Conservation (phyloP, 768 basidiomycete genomes). For the Brasilioporus rufonigricans region DNA sequence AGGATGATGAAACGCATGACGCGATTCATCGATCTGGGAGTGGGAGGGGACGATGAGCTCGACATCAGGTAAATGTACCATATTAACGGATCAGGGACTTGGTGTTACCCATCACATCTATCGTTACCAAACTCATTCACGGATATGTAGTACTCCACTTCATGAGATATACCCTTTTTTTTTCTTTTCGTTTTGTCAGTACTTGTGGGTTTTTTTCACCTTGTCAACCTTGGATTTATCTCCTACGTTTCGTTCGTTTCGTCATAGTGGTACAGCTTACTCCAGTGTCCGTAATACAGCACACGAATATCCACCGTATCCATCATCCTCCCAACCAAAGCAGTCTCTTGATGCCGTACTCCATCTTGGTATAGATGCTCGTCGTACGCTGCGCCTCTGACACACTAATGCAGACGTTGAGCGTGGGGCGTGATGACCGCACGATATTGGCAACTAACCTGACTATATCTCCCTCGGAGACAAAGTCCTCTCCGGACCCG, state of each 20-base stretch:
- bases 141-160: constrained; percentile 20
- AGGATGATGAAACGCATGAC: constrained; percentile 77
- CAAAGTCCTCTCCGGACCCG: constrained; percentile 41
- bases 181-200: constrained; percentile 18
- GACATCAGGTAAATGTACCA: constrained; percentile 32
- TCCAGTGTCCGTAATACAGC: constrained; percentile 10
- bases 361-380: constrained; percentile 87
- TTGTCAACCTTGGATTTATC: constrained; percentile 6
- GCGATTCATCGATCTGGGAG: constrained; percentile 70
- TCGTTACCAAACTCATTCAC: constrained; percentile 16
- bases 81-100: constrained; percentile 18
- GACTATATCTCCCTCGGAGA: constrained; percentile 72
- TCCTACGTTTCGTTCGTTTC: constrained; percentile 1
- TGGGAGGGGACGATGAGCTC: constrained; percentile 26
- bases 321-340: constrained; percentile 78
- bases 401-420: constrained; percentile 45
- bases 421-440: neutral
- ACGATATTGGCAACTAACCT: constrained; percentile 46
- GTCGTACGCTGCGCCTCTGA: constrained; percentile 84
- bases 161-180: constrained; percentile 24
- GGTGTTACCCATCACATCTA: constrained; percentile 9
- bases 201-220: neutral
- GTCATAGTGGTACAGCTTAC: constrained; percentile 15
- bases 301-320: neutral
- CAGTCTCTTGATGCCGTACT: constrained; percentile 88